Evolutionary conservation across 768 basidiomycete genomes (phyloP).

Genomic region (Lactarius evosmus): DNA sequence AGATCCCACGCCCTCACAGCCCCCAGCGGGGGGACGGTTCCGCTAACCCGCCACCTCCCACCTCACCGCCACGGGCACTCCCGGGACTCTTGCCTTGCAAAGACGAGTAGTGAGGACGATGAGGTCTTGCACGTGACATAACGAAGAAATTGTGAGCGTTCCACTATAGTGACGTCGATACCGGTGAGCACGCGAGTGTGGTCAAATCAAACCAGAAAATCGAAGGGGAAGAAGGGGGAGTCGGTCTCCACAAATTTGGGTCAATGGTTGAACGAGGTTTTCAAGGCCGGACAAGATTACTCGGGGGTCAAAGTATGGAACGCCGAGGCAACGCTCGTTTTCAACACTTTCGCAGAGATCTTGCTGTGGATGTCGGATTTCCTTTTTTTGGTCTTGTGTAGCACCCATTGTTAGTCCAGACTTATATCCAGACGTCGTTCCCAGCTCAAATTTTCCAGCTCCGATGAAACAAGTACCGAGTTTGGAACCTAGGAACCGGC

Average conservation of each 20-base stretch:
- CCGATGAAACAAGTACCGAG: background rate
- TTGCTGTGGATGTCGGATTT: background rate
- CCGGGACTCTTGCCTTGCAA: background rate
- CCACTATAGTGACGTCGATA: background rate
- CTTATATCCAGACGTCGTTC: background rate
- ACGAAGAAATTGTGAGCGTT: background rate
- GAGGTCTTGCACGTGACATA: background rate
- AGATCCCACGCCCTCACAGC: conserved; percentile 2
- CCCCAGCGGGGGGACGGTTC: background rate
- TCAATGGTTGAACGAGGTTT: background rate
- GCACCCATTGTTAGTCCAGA: background rate
- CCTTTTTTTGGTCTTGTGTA: background rate
- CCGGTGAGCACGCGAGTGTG: background rate
- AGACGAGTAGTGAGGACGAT: background rate
- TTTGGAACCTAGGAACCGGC: background rate
- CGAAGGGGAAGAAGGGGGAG: background rate
- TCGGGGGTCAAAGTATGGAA: background rate
- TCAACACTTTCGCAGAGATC: background rate
- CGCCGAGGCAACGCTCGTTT: background rate
- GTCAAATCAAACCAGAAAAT: background rate
- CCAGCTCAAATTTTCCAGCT: background rate
- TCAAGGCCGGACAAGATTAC: background rate
- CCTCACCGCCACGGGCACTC: background rate
- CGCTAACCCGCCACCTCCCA: background rate
- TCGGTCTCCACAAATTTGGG: background rate